Evolutionary conservation across 306 rosid species (phyloP), one percentile per base, ranked within the genome.

Genomic region (Acacia melanoxylon): DNA sequence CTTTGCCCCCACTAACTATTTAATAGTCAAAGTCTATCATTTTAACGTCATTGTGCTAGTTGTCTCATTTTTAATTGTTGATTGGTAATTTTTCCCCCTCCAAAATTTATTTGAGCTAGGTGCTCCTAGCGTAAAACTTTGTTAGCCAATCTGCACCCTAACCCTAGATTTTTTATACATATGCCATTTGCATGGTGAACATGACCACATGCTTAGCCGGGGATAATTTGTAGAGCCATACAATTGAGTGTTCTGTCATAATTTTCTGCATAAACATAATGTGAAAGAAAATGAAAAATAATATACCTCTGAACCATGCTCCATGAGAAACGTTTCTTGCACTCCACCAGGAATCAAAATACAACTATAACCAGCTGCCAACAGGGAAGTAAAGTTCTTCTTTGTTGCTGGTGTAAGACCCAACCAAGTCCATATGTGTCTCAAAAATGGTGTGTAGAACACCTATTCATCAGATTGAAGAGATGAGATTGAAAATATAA

Each of bases 341-440:
- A 95, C 98, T 86, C 99, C 99, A 49, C 99, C 99, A 27, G 99
- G 99, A 67, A 95, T 88, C 73, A 95, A 19, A 78, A 95, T 84
- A 75, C 99, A 95, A 87, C 99, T 93, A 84, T 89, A 89, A 42
- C 97, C 99, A 73, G 91, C 86, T 19, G 79, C 82, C 70, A 93
- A 84, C 76, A 82, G 81, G 86, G 97, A 89, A 77, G 72, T 40
- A 46, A 93, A 95, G 48, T 90, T 95, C 65, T 86, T 89, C 92
- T 7, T 95, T 51, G 96, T 46, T 14, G 89, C 99, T 10, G 98
- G 69, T 9, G 93, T 40, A 48, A 95, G 91, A 80, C 99, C 99
- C 90, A 93, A 74, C 99, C 99, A 95, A 63, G 98, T 93, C 98
- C 99, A 93, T 83, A 93, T 87, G 79, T 95, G 99, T 84, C 99